A percentile compares a stretch with the other conserved stretches of the same genome.
Conservation (phyloP, 257 asterid genomes). For the Cruciata laevipes region DNA sequence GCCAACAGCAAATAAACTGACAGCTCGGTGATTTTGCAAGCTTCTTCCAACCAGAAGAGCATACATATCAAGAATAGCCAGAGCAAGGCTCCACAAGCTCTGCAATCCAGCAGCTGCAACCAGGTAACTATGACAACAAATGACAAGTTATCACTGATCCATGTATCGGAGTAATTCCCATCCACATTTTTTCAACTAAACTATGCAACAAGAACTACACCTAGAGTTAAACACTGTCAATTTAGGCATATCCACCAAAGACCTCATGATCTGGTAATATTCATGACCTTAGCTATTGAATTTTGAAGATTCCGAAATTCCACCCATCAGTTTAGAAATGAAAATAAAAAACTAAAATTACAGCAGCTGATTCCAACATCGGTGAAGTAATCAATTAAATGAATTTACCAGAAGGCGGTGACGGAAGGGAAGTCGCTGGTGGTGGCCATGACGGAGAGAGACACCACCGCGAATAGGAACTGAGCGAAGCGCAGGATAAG, state of each 20-base stretch:
- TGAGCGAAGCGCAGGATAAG: constrained; percentile 64
- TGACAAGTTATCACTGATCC: constrained; percentile 5
- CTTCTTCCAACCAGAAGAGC: constrained; percentile 90
- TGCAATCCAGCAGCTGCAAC: constrained; percentile 97
- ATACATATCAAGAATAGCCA: constrained; percentile 68
- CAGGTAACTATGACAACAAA: constrained; percentile 56
- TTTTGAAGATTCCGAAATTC: neutral
- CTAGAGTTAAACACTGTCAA: neutral
- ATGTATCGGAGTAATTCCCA: neutral
- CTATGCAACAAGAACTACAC: neutral
- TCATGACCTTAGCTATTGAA: neutral
- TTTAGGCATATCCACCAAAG: neutral
- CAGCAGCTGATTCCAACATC: neutral
- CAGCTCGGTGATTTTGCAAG: constrained; percentile 64
- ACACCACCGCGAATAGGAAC: constrained; percentile 62
- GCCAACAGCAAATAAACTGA: constrained; percentile 83
- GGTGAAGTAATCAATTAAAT: neutral
- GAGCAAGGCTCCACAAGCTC: constrained; percentile 90
- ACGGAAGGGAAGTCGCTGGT: constrained; percentile 95
- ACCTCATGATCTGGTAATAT: constrained; percentile 4
- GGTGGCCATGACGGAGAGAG: constrained; percentile 83
- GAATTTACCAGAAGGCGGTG: constrained; percentile 84
- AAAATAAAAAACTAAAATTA: neutral
- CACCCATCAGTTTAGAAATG: neutral
- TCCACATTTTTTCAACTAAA: neutral